Evolutionary conservation across 768 basidiomycete genomes (phyloP).

Genomic region (Melanogaster broomeanus): DNA sequence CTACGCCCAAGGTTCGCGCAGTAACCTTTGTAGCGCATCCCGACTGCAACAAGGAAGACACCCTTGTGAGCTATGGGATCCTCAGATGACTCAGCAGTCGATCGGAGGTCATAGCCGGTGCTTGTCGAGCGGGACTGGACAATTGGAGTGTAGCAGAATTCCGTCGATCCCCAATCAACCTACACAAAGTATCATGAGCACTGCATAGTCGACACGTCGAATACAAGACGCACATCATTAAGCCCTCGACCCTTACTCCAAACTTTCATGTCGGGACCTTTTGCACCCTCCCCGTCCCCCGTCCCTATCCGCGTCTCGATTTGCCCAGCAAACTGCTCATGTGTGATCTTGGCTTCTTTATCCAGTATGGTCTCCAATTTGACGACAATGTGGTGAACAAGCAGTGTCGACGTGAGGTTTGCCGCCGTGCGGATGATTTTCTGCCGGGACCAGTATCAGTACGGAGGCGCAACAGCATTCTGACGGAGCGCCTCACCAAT

Average conservation of each 20-base stretch:
- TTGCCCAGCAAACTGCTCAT: conserved; percentile 81
- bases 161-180: conserved; percentile 88
- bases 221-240: conserved; percentile 59
- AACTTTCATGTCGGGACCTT: conserved; percentile 89
- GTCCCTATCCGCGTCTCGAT: conserved; percentile 89
- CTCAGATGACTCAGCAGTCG: conserved; percentile 81
- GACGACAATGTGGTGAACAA: conserved; percentile 82
- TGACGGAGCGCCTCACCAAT: conserved; percentile 54
- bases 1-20: conserved; percentile 92
- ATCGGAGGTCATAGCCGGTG: conserved; percentile 84
- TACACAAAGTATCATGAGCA: conserved; percentile 32
- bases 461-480: neutral
- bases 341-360: conserved; percentile 86
- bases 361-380: conserved; percentile 92
- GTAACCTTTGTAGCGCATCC: conserved; percentile 91
- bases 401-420: conserved; percentile 79
- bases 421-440: conserved; percentile 78
- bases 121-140: conserved; percentile 89
- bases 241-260: conserved; percentile 82
- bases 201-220: neutral
- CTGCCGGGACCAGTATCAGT: conserved; percentile 41
- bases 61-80: conserved; percentile 86
- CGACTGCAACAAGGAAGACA: conserved; percentile 84
- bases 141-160: conserved; percentile 94
- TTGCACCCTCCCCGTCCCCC: conserved; percentile 58